These are phyloP conservation scores for Phytophthora meadii DNA, from an alignment of 352 stramenopile species.

Conservation along the genomic window DNA sequence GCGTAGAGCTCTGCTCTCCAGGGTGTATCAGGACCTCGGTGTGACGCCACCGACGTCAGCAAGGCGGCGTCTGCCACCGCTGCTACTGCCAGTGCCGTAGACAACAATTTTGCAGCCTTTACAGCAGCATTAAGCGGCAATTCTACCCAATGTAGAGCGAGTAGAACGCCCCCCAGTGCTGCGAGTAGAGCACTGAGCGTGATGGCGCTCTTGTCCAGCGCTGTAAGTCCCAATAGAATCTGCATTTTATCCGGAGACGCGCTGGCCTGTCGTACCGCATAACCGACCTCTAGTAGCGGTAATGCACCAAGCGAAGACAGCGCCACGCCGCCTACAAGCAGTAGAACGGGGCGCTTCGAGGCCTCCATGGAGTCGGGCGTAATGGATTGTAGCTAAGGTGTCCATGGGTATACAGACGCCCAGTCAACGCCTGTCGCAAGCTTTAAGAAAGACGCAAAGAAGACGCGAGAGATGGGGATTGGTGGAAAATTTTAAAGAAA, in stretches of 20 bases:
- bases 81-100: slow-evolving; percentile 14
- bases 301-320: slow-evolving; percentile 37
- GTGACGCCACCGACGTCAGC: slow-evolving; percentile 22
- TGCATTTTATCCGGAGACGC: slow-evolving; percentile 17
- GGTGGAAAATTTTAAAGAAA: slow-evolving; percentile 6
- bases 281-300: slow-evolving; percentile 39
- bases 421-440: slow-evolving; percentile 16
- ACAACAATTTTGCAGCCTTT: slow-evolving; percentile 20
- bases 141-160: slow-evolving; percentile 38
- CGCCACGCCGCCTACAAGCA: slow-evolving; percentile 31
- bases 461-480: slow-evolving; percentile 7
- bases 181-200: slow-evolving; percentile 21
- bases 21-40: slow-evolving; percentile 26
- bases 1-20: slow-evolving; percentile 38
- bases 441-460: slow-evolving; percentile 7
- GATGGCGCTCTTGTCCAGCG: slow-evolving; percentile 37
- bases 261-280: slow-evolving; percentile 3
- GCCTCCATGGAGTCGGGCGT: slow-evolving; percentile 15
- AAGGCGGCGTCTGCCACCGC: slow-evolving; percentile 26
- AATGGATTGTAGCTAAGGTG: slow-evolving; percentile 15
- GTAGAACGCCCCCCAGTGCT: slow-evolving; percentile 24
- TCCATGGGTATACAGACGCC: neutral
- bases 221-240: slow-evolving; percentile 30
- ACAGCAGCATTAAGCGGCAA: slow-evolving; percentile 7
- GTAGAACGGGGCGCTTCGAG: slow-evolving; percentile 12